Base-by-base conservation (phyloP, 805 yeast species). In the Teunomyces aglyptinius region DNA sequence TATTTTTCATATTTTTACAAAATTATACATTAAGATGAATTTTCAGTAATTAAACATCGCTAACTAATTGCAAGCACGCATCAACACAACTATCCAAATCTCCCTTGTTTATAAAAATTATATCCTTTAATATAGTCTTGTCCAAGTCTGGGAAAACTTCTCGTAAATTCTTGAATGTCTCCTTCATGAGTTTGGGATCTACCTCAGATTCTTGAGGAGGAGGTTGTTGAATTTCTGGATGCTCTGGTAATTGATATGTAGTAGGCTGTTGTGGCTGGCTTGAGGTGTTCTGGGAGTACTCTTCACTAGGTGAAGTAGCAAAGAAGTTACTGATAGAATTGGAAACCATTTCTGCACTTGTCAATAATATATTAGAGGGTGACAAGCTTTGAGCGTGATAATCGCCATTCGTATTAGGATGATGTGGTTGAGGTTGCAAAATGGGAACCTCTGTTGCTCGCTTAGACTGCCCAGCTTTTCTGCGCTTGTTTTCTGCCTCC, bases 131-230 rank as follows among this genome's bases (percentile, higher is more conserved):
- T 1, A 90, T 68, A 0, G 80, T 86, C 42, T 70, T 67, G 54
- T 89, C 96, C 49, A 89, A 68, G 38, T 71, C 73, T 0, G 96
- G 95, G 63, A 90, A 89, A 81, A 90, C 86, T 41, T 81, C 82
- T 24, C 67, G 66, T 45, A 89, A 69, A 2, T 78, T 77, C 1
- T 65, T 66, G 19, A 76, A 69, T 2, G 82, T 22, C 67, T 61
- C 46, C 55, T 48, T 49, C 39, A 49, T 31, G 8, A 31, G 42
- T 31, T 22, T 51, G 13, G 47, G 41, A 13, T 46, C 48, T 13
- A 50, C 49, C 24, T 48, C 46, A 2, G 38, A 31, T 16, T 38
- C 42, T 16, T 31, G 48, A 3, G 44, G 35, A 22, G 22, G 38
- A 38, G 40, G 34, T 10, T 42, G 39, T 15, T 39, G 36, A 20